A percentile compares a stretch with the other conserved stretches of the same genome.
Conservation (phyloP, 1,284 basidiomycete genomes). For the Peniophora sp. region DNA sequence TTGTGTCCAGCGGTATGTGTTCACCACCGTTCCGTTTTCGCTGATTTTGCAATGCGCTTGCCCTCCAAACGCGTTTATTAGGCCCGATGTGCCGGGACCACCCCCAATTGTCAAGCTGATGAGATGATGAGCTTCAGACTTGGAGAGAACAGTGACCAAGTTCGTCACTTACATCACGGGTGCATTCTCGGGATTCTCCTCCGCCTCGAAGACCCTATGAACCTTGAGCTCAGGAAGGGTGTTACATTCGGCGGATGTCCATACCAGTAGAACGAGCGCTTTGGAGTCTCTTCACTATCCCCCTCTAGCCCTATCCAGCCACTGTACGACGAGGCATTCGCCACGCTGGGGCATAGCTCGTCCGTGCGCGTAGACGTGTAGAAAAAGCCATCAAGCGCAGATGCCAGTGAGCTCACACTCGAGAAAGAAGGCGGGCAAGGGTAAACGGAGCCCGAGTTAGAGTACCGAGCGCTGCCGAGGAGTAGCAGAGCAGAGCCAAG, state of each 20-base stretch:
- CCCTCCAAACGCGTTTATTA: slow-evolving; percentile 20
- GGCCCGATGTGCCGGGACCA: slow-evolving; percentile 21
- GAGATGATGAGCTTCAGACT: neutral
- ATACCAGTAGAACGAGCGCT: neutral
- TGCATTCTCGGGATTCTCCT: neutral
- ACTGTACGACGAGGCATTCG: neutral
- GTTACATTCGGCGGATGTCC: neutral
- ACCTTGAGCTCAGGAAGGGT: neutral
- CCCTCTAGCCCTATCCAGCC: neutral
- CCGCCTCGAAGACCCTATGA: neutral
- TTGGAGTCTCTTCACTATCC: neutral
- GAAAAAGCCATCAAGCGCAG: too few relatives aligned
- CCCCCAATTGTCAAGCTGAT: slow-evolving; percentile 23
- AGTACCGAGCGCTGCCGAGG: too few relatives aligned
- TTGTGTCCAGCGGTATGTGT: slow-evolving; percentile 22
- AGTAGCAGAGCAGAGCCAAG: too few relatives aligned
- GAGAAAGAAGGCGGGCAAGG: too few relatives aligned
- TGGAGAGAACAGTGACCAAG: too few relatives aligned
- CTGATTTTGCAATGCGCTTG: slow-evolving; percentile 20
- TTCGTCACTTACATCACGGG: neutral
- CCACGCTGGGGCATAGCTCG: too few relatives aligned
- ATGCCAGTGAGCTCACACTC: too few relatives aligned
- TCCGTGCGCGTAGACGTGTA: too few relatives aligned
- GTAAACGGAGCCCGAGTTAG: too few relatives aligned
- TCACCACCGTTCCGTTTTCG: slow-evolving; percentile 14